Base-by-base conservation (phyloP, 768 basidiomycete species). In the Agrocybe chaxingu region DNA sequence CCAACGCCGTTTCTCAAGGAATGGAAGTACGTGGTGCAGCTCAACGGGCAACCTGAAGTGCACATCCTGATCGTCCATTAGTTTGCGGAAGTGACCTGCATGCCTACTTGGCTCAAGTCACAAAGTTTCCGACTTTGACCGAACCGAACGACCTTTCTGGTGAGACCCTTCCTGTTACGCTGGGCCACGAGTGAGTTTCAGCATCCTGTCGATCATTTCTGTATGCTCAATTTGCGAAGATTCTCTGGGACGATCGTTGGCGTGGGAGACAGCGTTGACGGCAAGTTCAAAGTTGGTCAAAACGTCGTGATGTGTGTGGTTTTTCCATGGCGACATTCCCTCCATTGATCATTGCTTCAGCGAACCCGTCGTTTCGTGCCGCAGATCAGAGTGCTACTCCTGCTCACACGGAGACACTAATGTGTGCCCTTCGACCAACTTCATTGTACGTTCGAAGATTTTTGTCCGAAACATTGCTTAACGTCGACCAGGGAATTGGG, bases 1-100 rank as follows among this genome's bases (percentile, higher is more conserved):
- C 50, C 42, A 10, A 39, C 29, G 11, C 32, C 12, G n/a, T 32
- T 43, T 39, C 12, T 2, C 10, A 50, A 69, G 69, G 67, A 64
- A 59, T 49, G 65, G 62, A 59, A 66, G 69, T 69, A 54, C n/a
- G 67, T 60, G 24, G 24, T 10, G 5, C 42, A 50, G 13, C 44
- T 45, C 48, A 35, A 11, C 24, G 29, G 1, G 8, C 40, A 37
- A 37, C 50, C 12, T 41, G 42, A 1, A 11, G 9, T 10, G 38
- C 51, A 3, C 48, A 39, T 42, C 24, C 37, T 24, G 5, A 24
- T 42, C 13, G n/a, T 30, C 13, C 29, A 7, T 29, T 42, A 67
- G 75, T 78, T 47, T 79, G 76, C 48, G 76, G 77, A 8, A 72
- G 70, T 37, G 78, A 80, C 53, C 59, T 80, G 8, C 76, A 80